Conservation (phyloP, 2,329 filamentous ascomycete species). For the Epicoccum nigrum region DNA sequence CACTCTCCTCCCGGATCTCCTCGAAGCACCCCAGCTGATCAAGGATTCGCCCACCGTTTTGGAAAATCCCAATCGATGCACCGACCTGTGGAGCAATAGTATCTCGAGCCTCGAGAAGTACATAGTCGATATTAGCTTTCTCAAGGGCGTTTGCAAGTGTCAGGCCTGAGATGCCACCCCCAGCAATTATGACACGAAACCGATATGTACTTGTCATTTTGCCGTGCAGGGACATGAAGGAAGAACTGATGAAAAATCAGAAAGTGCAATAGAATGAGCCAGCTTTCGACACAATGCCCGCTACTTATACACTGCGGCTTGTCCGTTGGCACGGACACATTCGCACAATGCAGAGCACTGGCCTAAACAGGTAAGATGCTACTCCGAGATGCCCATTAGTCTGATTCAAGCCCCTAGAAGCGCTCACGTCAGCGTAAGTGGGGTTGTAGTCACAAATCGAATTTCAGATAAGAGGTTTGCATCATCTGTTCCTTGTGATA, state of each 20-base stretch:
- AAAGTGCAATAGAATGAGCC: too few relatives aligned
- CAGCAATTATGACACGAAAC: constrained; percentile 19
- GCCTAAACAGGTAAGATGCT: background rate
- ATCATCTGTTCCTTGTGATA: too few relatives aligned
- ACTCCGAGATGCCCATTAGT: too few relatives aligned
- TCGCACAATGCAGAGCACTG: background rate
- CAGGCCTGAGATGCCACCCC: constrained; percentile 23
- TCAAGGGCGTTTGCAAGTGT: constrained; percentile 22
- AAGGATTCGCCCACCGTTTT: constrained; percentile 24
- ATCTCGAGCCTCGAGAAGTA: constrained; percentile 21
- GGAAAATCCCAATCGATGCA: constrained; percentile 26
- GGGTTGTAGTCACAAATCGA: too few relatives aligned
- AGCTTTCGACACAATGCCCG: too few relatives aligned
- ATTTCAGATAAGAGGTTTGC: too few relatives aligned
- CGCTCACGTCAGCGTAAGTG: constrained; percentile 5
- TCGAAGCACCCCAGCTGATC: constrained; percentile 27
- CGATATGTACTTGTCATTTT: background rate
- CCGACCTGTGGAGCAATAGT: constrained; percentile 23
- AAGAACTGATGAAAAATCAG: background rate
- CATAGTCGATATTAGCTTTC: constrained; percentile 20
- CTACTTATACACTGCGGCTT: too few relatives aligned
- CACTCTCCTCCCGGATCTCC: background rate
- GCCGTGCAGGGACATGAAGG: background rate
- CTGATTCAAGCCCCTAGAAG: too few relatives aligned
- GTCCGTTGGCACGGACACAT: too few relatives aligned